Evolutionary conservation across 2,329 filamentous ascomycete genomes (phyloP).

Genomic region (Fusarium verticillioides): DNA sequence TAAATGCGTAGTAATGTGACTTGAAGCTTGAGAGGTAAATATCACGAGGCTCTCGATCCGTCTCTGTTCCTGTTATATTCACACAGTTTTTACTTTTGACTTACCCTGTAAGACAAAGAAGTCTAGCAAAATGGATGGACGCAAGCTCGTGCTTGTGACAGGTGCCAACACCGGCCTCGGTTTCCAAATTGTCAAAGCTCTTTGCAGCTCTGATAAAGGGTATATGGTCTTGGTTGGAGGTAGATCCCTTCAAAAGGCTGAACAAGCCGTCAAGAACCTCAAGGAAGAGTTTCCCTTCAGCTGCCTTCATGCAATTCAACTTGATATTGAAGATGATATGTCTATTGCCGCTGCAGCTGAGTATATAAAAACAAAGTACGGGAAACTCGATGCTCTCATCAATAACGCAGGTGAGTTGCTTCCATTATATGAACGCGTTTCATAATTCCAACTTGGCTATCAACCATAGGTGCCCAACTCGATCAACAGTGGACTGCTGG

Average conservation of each 20-base stretch:
- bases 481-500: not conserved
- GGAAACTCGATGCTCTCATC: not conserved
- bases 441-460: not conserved
- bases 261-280: not conserved
- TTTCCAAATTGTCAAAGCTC: not conserved
- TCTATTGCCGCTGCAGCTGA: not conserved
- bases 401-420: not conserved
- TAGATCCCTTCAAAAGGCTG: not conserved
- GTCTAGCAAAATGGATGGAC: not conserved
- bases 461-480: not conserved
- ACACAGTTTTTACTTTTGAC: not conserved
- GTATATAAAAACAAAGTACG: not conserved
- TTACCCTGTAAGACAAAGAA: not conserved
- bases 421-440: fast-evolving
- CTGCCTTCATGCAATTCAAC: not conserved
- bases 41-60: not conserved
- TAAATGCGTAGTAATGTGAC: fast-evolving
- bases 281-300: not conserved
- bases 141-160: not conserved
- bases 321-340: not conserved
- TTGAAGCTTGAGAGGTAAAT: fast-evolving
- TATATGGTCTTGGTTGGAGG: not conserved
- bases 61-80: not conserved
- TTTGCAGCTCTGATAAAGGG: not conserved
- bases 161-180: slow-evolving; percentile 3